A percentile compares a stretch with the other conserved stretches of the same genome.
These are phyloP conservation scores for Erucastrum elatum DNA, from an alignment of 345 rosid species.

Conservation along the genomic window DNA sequence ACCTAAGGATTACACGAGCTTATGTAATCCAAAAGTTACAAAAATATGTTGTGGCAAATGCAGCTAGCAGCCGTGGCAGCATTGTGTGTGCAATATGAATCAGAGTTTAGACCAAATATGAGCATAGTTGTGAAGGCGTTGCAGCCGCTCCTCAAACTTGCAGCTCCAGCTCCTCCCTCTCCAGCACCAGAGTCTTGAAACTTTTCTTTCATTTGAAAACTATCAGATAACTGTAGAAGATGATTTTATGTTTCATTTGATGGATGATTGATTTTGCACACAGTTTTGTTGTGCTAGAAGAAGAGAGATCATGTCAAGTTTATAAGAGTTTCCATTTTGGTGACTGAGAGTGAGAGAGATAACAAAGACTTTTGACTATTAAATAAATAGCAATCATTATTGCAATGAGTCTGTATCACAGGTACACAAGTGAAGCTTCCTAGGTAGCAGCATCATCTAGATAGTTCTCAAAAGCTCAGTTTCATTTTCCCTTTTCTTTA, in stretches of 20 bases:
- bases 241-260: constrained; percentile 26
- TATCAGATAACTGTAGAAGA: constrained; percentile 1
- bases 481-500: constrained; percentile 23
- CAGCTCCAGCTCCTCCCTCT: constrained; percentile 46
- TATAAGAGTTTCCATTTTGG: constrained; percentile 15
- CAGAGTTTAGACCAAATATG: constrained; percentile 93
- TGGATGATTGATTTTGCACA: constrained; percentile 30
- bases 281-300: constrained; percentile 35
- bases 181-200: constrained; percentile 42
- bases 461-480: constrained; percentile 36
- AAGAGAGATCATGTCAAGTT: constrained; percentile 23
- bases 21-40: not conserved
- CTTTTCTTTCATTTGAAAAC: not conserved
- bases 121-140: constrained; percentile 92
- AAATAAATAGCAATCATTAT: not conserved
- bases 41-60: constrained; percentile 16
- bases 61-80: constrained; percentile 97
- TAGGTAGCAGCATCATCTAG: constrained; percentile 23
- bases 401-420: constrained; percentile 13
- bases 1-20: not conserved
- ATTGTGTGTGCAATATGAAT: constrained; percentile 85
- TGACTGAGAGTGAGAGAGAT: not conserved
- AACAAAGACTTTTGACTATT: not conserved
- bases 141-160: constrained; percentile 69
- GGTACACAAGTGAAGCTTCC: constrained; percentile 27